A percentile compares a stretch with the other conserved stretches of the same genome.
phyloP scores from a whole-genome alignment of 352 stramenopile genomes.

The Phytophthora hibernalis region DNA sequence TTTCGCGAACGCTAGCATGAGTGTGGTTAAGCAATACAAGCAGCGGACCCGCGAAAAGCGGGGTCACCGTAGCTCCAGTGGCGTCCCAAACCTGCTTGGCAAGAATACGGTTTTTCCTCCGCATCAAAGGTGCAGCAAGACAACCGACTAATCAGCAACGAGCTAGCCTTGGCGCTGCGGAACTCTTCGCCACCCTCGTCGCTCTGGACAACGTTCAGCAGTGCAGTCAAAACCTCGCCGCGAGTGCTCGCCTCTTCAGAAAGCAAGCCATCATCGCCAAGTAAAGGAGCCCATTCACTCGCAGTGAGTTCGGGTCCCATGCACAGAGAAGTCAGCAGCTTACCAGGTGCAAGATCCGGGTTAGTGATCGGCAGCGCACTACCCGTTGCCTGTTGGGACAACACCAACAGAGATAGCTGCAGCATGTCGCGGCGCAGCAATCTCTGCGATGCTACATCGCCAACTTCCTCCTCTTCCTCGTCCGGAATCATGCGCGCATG shows the following conservation, averaged over 20 bases:
- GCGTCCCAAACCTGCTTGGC: constrained; percentile 74
- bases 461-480: constrained; percentile 90
- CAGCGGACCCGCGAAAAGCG: constrained; percentile 67
- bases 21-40: constrained; percentile 81
- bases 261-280: constrained; percentile 76
- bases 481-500: constrained; percentile 89
- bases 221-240: constrained; percentile 61
- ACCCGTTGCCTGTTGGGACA: constrained; percentile 61
- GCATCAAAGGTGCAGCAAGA: constrained; percentile 76
- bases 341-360: constrained; percentile 56
- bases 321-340: constrained; percentile 67
- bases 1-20: constrained; percentile 79
- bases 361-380: constrained; percentile 72
- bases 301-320: constrained; percentile 60
- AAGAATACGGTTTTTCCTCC: constrained; percentile 62
- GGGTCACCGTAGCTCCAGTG: constrained; percentile 54
- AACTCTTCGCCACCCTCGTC: constrained; percentile 60
- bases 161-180: constrained; percentile 45
- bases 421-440: constrained; percentile 82
- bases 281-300: constrained; percentile 71
- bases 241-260: constrained; percentile 65
- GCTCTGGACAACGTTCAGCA: constrained; percentile 64
- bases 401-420: constrained; percentile 66
- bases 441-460: constrained; percentile 76
- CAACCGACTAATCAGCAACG: constrained; percentile 64